Conservation (phyloP, 768 basidiomycete species). For the Boletus patriciae region DNA sequence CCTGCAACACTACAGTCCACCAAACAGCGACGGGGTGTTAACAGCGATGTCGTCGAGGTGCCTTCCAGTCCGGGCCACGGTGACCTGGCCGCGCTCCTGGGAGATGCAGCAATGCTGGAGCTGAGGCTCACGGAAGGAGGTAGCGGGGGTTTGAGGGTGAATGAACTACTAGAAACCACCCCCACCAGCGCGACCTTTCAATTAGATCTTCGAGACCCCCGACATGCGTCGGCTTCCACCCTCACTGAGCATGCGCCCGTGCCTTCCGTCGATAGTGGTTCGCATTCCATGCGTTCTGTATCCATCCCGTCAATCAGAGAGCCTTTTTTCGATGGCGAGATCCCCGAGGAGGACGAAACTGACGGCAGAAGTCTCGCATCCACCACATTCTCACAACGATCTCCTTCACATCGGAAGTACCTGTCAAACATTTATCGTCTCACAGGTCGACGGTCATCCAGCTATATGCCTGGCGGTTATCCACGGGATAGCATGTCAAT, state of each 20-base stretch:
- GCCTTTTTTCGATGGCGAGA: constrained; percentile 22
- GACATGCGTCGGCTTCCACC: constrained; percentile 22
- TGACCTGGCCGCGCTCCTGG: constrained; percentile 54
- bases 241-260: constrained; percentile 18
- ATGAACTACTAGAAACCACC: constrained; percentile 15
- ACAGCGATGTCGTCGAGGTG: constrained; percentile 27
- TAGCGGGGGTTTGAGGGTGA: constrained; percentile 3
- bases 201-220: constrained; percentile 21
- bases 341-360: constrained; percentile 28
- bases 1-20: constrained; percentile 29
- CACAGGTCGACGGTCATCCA: constrained; percentile 39
- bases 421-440: constrained; percentile 51
- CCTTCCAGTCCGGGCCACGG: constrained; percentile 49
- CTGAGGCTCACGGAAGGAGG: constrained; percentile 51
- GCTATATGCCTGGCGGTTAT: constrained; percentile 42
- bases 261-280: constrained; percentile 22
- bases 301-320: constrained; percentile 35
- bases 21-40: constrained; percentile 31
- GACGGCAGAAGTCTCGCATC: constrained; percentile 34
- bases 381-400: constrained; percentile 51
- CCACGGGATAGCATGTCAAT: constrained; percentile 62
- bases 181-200: constrained; percentile 29
- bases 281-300: constrained; percentile 27
- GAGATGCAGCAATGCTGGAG: constrained; percentile 61
- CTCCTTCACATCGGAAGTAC: constrained; percentile 45